Evolutionary conservation across 148 eudicot species (phyloP), one percentile per base, ranked within the genome.

Genomic region (Rhododendron ferrugineum): DNA sequence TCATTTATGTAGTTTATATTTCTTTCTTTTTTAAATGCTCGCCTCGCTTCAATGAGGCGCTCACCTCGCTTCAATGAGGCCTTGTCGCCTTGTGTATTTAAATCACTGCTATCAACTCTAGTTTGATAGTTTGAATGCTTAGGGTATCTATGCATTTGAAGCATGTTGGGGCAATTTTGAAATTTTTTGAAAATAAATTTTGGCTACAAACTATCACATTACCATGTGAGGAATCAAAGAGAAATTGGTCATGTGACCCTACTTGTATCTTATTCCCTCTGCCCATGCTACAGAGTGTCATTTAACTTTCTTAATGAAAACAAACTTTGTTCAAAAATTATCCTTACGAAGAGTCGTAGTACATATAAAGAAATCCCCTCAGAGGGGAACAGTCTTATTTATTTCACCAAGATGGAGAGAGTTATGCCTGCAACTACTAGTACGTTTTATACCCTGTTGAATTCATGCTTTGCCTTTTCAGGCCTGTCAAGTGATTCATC

Each of bases 401-500:
- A 37, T 10, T 84, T 74, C n/a, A 26, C n/a, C 32, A 30, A 26
- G 34, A 62, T 46, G 5, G 30, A 32, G 47, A 62, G 82, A 62
- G 66, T 6, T 78, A 20, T 62, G 11, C 81, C 23, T 75, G 62
- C n/a, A 34, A 58, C 36, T 5, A 36, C 52, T 46, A 9, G 42
- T 49, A 40, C 11, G 68, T 72, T 26, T 78, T 64, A 22, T 40
- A 66, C 20, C 11, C 58, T 62, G 16, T 85, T 62, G 34, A 26
- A 34, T 18, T 81, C 10, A 8, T 15, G 60, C 4, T 36, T 74
- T 79, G 74, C 77, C 40, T 30, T 87, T 84, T 79, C 89, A 94
- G 96, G 94, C 78, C 92, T 91, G 76, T 86, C 96, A 52, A 79
- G 87, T 87, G 94, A 90, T 90, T 86, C 88, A 37, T 36, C 89